Percentiles rank a stretch among this genome's conserved stretches.
Evolutionary conservation across 495 filamentous ascomycete genomes (phyloP).

Genomic region (Pyronema omphalodes): DNA sequence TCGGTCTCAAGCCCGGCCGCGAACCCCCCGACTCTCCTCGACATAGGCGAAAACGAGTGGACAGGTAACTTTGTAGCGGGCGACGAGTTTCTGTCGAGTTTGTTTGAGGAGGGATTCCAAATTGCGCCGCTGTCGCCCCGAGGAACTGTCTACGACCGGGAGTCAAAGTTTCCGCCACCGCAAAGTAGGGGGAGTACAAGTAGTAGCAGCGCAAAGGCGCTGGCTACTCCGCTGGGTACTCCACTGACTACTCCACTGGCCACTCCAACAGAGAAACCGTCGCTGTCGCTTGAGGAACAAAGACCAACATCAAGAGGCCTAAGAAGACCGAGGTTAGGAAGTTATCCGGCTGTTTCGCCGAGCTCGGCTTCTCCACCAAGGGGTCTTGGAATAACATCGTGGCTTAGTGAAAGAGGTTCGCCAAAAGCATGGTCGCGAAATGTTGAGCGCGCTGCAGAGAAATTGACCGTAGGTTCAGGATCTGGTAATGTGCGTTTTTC

Average conservation of each 20-base stretch:
- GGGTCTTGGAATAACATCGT: neutral
- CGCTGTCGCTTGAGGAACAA: neutral
- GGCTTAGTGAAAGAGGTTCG: neutral
- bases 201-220: neutral
- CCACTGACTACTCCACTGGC: neutral
- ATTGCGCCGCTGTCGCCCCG: neutral
- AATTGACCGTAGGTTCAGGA: neutral
- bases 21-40: neutral
- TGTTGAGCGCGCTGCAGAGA: neutral
- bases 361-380: neutral
- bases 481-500: neutral
- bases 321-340: neutral
- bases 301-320: neutral
- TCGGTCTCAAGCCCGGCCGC: neutral
- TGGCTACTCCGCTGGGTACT: neutral
- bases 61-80: neutral
- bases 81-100: constrained; percentile 1
- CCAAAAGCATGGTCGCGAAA: neutral
- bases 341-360: neutral
- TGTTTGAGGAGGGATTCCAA: neutral
- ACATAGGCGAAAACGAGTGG: constrained; percentile 7
- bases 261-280: neutral
- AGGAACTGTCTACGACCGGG: neutral
- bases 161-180: neutral
- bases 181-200: neutral